Evolutionary conservation across 2,329 filamentous ascomycete species (phyloP), one percentile per base, ranked within the genome.

Genomic region (Plectosphaerella plurivora): DNA sequence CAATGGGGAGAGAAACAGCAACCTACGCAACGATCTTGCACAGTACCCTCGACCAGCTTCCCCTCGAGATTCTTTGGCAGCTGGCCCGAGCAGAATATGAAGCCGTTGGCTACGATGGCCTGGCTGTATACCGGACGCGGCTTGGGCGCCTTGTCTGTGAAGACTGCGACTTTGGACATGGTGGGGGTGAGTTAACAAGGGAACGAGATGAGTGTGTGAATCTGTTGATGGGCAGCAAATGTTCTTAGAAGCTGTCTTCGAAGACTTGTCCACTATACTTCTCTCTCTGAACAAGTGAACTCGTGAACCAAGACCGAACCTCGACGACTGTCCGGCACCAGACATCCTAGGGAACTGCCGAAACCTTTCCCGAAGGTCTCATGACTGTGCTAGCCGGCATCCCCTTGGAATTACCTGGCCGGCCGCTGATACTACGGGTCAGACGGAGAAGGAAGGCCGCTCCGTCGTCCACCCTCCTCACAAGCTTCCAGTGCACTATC

Each of bases 41-140:
- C 83, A 60, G 73, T 80, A 33, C 86, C 86, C n/a, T 82, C 73
- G 57, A 88, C 74, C 39, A 88, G 71, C 54, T 80, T 78, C 37
- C 82, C 84, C 0, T 69, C 67, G 51, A 73, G 73, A 63, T 87
- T 82, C 55, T 82, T 81, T 45, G 86, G 85, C 56, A 90, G 84
- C 57, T 85, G 83, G 57, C 87, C 87, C 0, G 86, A 88, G 59
- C 87, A 80, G 70, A 83, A 90, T 68, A 90, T 78, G 53, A 85
- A 77, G 55, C 81, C 81, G 57, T 83, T 83, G 55, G 86, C 86
- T 60, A 81, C 78, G 68, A 90, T 85, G 61, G 86, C 87, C 61
- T 73, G 71, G 63, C 66, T 74, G 61, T 72, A 73, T 56, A 74
- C 67, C 6, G 71, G 66, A 15, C 72, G 61, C 12, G 70, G 68